phyloP scores from a whole-genome alignment of 768 basidiomycete genomes.

The Phaeotremella fagi region DNA sequence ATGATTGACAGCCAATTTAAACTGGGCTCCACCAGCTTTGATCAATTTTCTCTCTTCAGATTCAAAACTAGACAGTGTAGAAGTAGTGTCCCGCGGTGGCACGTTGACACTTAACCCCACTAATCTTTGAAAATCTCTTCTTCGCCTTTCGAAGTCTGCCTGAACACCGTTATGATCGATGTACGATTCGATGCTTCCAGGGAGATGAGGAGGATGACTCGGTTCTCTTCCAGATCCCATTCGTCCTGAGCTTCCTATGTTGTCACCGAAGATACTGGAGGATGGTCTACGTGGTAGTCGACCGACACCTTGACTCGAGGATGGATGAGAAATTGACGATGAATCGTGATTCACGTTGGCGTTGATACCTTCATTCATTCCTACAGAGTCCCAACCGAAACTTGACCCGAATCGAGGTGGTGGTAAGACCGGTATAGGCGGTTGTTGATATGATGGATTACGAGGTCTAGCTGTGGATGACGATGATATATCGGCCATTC shows the following conservation, averaged over 20 bases:
- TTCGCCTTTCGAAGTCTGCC: slow-evolving; percentile 3
- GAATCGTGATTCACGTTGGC: neutral
- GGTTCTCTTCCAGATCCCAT: neutral
- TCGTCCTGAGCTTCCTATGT: neutral
- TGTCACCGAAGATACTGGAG: neutral
- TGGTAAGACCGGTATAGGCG: neutral
- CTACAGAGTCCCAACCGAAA: slow-evolving; percentile 6
- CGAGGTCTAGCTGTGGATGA: neutral
- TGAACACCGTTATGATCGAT: too few relatives aligned
- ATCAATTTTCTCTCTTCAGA: slow-evolving; percentile 24
- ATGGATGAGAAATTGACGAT: neutral
- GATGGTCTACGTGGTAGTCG: neutral
- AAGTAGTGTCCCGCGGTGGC: neutral
- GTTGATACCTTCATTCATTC: slow-evolving; percentile 3
- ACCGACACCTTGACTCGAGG: neutral
- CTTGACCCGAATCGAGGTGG: slow-evolving; percentile 1
- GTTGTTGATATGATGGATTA: neutral
- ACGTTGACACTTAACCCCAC: slow-evolving; percentile 17
- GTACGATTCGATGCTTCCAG: too few relatives aligned
- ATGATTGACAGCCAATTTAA: slow-evolving; percentile 45
- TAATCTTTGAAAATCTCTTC: slow-evolving; percentile 15
- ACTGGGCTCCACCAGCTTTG: slow-evolving; percentile 36
- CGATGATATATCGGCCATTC: neutral
- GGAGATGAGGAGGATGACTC: slow-evolving; percentile 1
- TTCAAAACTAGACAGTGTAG: neutral